Percentiles rank a stretch among this genome's conserved stretches.
These are phyloP conservation scores for Staphylotrichum tortipilum DNA, from an alignment of 495 filamentous ascomycete genomes.

Conservation along the genomic window DNA sequence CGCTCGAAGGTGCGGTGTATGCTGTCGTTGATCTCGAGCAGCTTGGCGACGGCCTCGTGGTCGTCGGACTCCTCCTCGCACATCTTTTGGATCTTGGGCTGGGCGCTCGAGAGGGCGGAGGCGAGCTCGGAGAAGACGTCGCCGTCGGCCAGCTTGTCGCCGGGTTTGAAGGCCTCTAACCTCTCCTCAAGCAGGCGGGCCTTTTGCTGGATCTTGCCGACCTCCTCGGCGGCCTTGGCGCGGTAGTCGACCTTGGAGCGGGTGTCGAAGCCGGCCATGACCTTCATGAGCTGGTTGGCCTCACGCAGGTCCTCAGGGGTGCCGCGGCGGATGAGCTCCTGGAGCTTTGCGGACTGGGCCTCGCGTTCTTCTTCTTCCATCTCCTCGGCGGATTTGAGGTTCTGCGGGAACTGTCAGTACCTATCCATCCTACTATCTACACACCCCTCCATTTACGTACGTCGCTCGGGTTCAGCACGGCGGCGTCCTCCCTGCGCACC, in stretches of 20 bases:
- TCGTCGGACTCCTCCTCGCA: constrained; percentile 98
- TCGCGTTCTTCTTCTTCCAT: constrained; percentile 97
- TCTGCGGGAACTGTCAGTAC: too few relatives aligned
- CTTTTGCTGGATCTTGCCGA: constrained; percentile 86
- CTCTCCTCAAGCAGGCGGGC: constrained; percentile 88
- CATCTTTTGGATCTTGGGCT: constrained; percentile 98
- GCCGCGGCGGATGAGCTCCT: constrained; percentile 89
- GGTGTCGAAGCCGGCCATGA: constrained; percentile 96
- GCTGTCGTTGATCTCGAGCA: constrained; percentile 95
- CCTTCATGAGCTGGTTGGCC: constrained; percentile 94
- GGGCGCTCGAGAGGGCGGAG: constrained; percentile 82
- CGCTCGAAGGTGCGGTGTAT: constrained; percentile 94
- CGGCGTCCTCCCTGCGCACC: constrained; percentile 84
- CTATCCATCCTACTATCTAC: too few relatives aligned
- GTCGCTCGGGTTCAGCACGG: constrained; percentile 94
- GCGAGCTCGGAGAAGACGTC: constrained; percentile 96
- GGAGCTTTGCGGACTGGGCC: constrained; percentile 92
- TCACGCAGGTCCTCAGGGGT: constrained; percentile 89
- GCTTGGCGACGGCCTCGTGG: constrained; percentile 86
- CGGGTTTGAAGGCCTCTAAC: constrained; percentile 71
- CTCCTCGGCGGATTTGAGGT: constrained; percentile 90
- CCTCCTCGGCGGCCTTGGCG: constrained; percentile 93
- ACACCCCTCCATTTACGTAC: too few relatives aligned
- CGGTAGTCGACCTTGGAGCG: constrained; percentile 93
- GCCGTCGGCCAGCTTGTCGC: constrained; percentile 75